A percentile compares a stretch with the other conserved stretches of the same genome.
Evolutionary conservation across 2,329 filamentous ascomycete species (phyloP).

Genomic region (Knoxdaviesia capensis): DNA sequence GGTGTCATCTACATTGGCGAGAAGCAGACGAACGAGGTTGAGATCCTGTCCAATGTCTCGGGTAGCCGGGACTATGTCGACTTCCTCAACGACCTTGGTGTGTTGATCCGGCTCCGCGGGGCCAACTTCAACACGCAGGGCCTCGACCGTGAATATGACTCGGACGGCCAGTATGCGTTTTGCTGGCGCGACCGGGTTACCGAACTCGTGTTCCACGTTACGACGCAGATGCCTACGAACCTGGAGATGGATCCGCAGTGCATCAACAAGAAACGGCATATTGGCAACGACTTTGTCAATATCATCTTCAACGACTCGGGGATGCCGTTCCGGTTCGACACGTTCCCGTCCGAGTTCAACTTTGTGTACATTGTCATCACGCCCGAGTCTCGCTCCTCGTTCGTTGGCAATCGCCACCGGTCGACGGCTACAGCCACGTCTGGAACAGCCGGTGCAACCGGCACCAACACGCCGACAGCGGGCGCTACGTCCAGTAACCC

Average conservation of each 20-base stretch:
- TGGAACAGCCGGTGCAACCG: neutral
- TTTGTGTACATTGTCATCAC: constrained; percentile 94
- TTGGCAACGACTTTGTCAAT: constrained; percentile 95
- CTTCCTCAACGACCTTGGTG: constrained; percentile 67
- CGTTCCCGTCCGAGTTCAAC: constrained; percentile 88
- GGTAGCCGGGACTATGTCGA: constrained; percentile 77
- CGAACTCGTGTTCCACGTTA: constrained; percentile 88
- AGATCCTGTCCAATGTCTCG: constrained; percentile 71
- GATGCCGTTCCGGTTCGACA: constrained; percentile 71
- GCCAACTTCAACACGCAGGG: constrained; percentile 88
- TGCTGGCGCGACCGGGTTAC: constrained; percentile 91
- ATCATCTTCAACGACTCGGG: constrained; percentile 97
- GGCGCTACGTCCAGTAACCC: neutral
- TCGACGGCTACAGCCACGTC: constrained; percentile 4
- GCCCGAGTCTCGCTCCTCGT: constrained; percentile 61
- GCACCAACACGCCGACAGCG: neutral
- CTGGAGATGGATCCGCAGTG: constrained; percentile 55
- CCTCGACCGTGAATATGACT: constrained; percentile 55
- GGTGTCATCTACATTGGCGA: constrained; percentile 87
- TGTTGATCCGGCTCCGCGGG: constrained; percentile 58
- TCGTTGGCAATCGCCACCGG: constrained; percentile 40
- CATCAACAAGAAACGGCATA: constrained; percentile 77
- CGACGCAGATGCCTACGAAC: constrained; percentile 92
- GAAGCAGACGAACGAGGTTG: constrained; percentile 60
- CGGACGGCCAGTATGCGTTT: constrained; percentile 73